phyloP scores from a whole-genome alignment of 2,329 filamentous ascomycete genomes.

The Fusarium sp. region DNA sequence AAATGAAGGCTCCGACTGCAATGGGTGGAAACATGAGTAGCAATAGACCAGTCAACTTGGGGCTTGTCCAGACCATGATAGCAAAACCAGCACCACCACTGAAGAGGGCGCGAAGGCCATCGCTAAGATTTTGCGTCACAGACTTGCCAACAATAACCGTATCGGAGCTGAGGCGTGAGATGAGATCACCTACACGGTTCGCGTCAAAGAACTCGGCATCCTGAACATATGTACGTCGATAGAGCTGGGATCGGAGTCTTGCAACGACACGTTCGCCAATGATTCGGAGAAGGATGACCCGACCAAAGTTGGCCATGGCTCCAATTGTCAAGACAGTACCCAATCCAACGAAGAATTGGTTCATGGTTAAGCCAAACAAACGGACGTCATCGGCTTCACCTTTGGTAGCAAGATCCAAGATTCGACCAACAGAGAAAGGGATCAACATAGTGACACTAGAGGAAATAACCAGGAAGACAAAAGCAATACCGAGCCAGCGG shows the following conservation, averaged over 20 bases:
- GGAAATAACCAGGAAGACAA: constrained; percentile 87
- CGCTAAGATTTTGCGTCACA: constrained; percentile 96
- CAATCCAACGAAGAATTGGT: constrained; percentile 88
- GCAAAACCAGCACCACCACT: constrained; percentile 90
- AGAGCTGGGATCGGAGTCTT: constrained; percentile 87
- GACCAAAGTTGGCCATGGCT: constrained; percentile 90
- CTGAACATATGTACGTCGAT: constrained; percentile 92
- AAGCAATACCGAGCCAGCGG: constrained; percentile 80
- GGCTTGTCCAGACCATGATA: constrained; percentile 95
- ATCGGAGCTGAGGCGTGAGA: constrained; percentile 94
- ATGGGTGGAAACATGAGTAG: constrained; percentile 91
- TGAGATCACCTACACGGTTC: constrained; percentile 94
- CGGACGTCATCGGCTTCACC: constrained; percentile 72
- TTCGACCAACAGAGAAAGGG: constrained; percentile 95
- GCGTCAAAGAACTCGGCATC: constrained; percentile 99
- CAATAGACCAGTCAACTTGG: constrained; percentile 88
- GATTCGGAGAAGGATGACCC: constrained; percentile 92
- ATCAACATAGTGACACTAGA: constrained; percentile 96
- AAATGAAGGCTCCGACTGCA: constrained; percentile 89
- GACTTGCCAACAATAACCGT: constrained; percentile 98
- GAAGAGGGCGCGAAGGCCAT: constrained; percentile 91
- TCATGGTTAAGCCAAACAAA: constrained; percentile 85
- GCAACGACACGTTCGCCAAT: constrained; percentile 96
- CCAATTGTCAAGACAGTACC: constrained; percentile 82
- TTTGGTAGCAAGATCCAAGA: constrained; percentile 90